Conservation (phyloP, 148 eudicot species). For the Chenopodium berlandieri region DNA sequence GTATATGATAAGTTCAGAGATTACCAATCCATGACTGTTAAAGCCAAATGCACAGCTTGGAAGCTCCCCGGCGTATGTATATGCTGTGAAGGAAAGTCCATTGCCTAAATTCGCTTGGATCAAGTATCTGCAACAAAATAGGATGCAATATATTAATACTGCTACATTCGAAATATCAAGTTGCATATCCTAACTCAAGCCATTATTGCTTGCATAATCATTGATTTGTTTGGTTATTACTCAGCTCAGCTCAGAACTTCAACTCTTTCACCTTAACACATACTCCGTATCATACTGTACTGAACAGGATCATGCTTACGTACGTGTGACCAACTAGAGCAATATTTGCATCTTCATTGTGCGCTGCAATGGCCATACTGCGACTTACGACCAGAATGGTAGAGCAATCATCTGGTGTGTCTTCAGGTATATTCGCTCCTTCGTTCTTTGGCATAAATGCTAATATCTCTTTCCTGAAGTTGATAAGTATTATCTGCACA, state of each 20-base stretch:
- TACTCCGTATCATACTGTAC: neutral
- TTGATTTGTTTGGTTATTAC: neutral
- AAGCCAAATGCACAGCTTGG: conserved; percentile 96
- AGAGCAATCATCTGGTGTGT: conserved; percentile 66
- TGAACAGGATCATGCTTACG: conserved; percentile 37
- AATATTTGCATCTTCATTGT: conserved; percentile 86
- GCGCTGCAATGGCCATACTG: conserved; percentile 71
- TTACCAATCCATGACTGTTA: conserved; percentile 78
- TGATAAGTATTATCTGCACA: conserved; percentile 65
- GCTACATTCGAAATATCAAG: neutral
- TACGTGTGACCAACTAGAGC: conserved; percentile 88
- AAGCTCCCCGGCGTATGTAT: conserved; percentile 92
- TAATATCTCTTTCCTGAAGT: conserved; percentile 86
- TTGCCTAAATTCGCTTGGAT: conserved; percentile 52
- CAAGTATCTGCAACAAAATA: conserved; percentile 51
- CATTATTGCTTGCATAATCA: neutral
- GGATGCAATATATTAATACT: no score
- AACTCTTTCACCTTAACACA: neutral
- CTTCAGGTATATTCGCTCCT: conserved; percentile 26
- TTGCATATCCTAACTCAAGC: neutral
- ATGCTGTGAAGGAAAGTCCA: conserved; percentile 71
- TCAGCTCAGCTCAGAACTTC: neutral
- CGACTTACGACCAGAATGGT: conserved; percentile 68
- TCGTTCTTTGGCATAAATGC: conserved; percentile 58
- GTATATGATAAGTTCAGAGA: conserved; percentile 7